A percentile compares a stretch with the other conserved stretches of the same genome.
Conservation (phyloP, 805 yeast genomes). For the Lipomyces lipofer region DNA sequence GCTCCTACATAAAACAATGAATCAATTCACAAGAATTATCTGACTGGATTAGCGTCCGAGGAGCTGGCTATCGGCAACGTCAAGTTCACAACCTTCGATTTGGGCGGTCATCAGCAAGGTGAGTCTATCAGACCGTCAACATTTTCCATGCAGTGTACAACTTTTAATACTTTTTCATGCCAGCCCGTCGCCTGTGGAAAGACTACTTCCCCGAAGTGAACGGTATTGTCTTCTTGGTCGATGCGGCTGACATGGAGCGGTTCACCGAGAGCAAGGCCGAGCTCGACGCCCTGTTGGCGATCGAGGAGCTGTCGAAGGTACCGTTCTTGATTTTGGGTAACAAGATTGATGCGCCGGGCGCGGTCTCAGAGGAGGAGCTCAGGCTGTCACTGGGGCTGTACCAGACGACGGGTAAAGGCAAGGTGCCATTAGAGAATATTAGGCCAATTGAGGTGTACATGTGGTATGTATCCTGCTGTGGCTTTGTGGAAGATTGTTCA, state of each 20-base stretch:
- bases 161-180: neutral
- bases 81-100: constrained; percentile 94
- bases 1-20: neutral
- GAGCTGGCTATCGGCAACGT: constrained; percentile 96
- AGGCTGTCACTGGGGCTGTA: constrained; percentile 85
- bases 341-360: constrained; percentile 91
- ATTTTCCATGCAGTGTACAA: neutral
- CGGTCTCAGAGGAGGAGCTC: constrained; percentile 92
- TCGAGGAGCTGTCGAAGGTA: constrained; percentile 84
- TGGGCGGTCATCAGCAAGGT: constrained; percentile 93
- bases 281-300: constrained; percentile 86
- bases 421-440: constrained; percentile 61
- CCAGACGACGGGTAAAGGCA: constrained; percentile 88
- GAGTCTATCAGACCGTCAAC: too few relatives aligned
- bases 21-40: neutral
- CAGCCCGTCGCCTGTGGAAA: constrained; percentile 97
- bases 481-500: neutral
- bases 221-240: constrained; percentile 94
- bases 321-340: constrained; percentile 95
- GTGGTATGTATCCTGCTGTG: constrained; percentile 49
- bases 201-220: constrained; percentile 99
- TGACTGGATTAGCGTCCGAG: constrained; percentile 65
- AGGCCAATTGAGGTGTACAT: constrained; percentile 96
- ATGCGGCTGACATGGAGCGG: constrained; percentile 95
- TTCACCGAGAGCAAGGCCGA: constrained; percentile 93